These are phyloP conservation scores for Fusarium odoratissimum DNA, from an alignment of 2,329 filamentous ascomycete genomes.

Conservation along the genomic window DNA sequence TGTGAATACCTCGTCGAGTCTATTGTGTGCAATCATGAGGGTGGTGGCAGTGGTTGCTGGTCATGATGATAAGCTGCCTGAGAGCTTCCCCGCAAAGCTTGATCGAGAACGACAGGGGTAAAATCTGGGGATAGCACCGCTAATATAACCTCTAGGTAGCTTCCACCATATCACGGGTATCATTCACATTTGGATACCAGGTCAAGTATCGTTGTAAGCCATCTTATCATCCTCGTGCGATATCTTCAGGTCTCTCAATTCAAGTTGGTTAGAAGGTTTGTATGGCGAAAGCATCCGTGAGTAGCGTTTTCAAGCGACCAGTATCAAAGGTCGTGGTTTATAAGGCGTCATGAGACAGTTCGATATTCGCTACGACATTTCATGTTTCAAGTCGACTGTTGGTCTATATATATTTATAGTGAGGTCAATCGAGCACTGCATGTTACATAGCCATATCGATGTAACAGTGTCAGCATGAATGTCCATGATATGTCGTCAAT, in stretches of 20 bases:
- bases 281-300: not conserved
- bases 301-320: not conserved
- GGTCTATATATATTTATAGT: not conserved
- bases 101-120: conserved; percentile 11
- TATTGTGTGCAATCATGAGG: not conserved
- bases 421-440: not conserved
- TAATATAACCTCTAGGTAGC: not conserved
- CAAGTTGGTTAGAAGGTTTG: not conserved
- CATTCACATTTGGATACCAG: not conserved
- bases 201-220: not conserved
- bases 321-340: not conserved
- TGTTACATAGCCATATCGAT: not conserved
- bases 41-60: not conserved
- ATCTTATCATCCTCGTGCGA: not conserved
- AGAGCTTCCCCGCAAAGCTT: conserved; percentile 25
- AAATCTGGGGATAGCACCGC: conserved; percentile 13
- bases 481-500: not conserved
- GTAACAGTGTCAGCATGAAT: not conserved
- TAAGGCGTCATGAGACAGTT: not conserved
- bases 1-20: not conserved
- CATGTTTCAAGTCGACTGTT: not conserved
- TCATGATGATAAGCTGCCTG: not conserved
- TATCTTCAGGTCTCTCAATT: not conserved
- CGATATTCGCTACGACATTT: not conserved
- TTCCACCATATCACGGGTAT: not conserved